Evolutionary conservation across 768 basidiomycete species (phyloP).

Genomic region (Boletus reticuloceps): DNA sequence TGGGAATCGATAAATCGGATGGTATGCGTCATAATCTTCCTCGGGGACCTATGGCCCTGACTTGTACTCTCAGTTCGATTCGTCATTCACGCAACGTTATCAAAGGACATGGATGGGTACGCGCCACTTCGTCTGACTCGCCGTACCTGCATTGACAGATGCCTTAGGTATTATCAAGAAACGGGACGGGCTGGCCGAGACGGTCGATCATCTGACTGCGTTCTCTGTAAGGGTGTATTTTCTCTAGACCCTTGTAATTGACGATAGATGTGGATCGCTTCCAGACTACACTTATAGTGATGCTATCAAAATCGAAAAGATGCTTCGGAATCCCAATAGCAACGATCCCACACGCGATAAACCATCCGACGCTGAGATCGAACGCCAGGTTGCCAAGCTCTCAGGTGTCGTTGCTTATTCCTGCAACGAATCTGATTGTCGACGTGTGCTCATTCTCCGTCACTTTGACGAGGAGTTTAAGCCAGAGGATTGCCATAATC

Average conservation of each 20-base stretch:
- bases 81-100: constrained; percentile 85
- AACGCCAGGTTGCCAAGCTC: constrained; percentile 64
- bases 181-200: constrained; percentile 97
- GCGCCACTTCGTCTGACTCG: constrained; percentile 14
- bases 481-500: constrained; percentile 54
- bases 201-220: constrained; percentile 76
- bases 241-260: not conserved
- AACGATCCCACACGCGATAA: constrained; percentile 32
- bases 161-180: constrained; percentile 82
- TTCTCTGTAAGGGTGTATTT: constrained; percentile 63
- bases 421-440: constrained; percentile 77
- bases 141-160: constrained; percentile 1
- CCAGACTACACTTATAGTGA: constrained; percentile 70
- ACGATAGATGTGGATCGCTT: not conserved
- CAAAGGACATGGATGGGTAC: constrained; percentile 82
- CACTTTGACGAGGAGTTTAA: constrained; percentile 87
- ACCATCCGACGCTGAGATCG: constrained; percentile 48
- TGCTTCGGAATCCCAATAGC: constrained; percentile 57
- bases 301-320: constrained; percentile 48
- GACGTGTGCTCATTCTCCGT: constrained; percentile 82
- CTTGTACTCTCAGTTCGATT: constrained; percentile 64
- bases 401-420: constrained; percentile 78
- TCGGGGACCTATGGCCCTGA: not conserved
- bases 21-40: constrained; percentile 39
- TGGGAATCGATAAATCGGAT: constrained; percentile 91